Evolutionary conservation across 768 basidiomycete species (phyloP), one percentile per base, ranked within the genome.

Genomic region (Rubroboletus satanas): DNA sequence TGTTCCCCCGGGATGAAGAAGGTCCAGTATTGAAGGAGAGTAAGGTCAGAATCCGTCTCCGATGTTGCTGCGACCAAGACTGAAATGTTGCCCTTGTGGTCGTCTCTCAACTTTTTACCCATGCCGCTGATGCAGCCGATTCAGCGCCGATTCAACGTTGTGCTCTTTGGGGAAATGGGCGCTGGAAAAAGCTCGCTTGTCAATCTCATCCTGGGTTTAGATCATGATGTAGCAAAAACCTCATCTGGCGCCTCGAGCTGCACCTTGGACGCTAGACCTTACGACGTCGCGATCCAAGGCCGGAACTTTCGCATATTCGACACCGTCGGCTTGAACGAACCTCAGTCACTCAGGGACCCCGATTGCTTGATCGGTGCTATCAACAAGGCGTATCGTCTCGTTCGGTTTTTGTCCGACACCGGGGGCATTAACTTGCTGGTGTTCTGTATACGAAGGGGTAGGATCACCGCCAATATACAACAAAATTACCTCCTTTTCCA

Each of bases 101-200:
- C n/a, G 21, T 32, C 38, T 38, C 45, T 37, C 23, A 56, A 57
- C 26, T 7, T 29, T n/a, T 52, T 52, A 18, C 12, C 56, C 31
- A 39, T 55, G 0, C 46, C 47, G 33, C 43, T 50, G 49, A 58
- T 61, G 26, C 47, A 21, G 14, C 44, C 35, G 18, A 49, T 59
- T 11, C 58, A 51, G 49, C 57, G 23, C 33, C 55, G 59, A 54
- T 55, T 45, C 39, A 71, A 67, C 32, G 45, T 70, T 0, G 64
- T 70, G 8, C 56, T 70, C 46, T 70, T 70, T 12, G 70, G 69
- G 21, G 70, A 71, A 57, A 57, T 61, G 43, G 69, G 70, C 5
- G 60, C 60, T 8, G 72, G 73, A 1, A 79, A 79, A 55, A 78
- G 76, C 52, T 75, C 75, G 0, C 56, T 79, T 14, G 59, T 77